phyloP scores from a whole-genome alignment of 2,329 filamentous ascomycete genomes.

The Hypoxylon sp. region DNA sequence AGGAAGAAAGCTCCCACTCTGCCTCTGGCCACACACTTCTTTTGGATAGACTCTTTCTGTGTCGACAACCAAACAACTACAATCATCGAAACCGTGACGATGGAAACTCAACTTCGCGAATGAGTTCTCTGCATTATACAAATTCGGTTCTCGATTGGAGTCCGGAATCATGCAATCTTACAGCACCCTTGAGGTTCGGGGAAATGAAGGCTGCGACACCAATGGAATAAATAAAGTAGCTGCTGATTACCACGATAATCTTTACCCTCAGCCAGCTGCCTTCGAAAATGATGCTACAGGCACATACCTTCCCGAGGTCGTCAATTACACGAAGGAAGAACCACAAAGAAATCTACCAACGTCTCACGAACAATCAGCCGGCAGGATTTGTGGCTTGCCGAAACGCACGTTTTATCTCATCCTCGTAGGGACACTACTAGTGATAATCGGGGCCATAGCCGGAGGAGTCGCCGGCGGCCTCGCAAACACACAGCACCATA shows the following conservation, averaged over 20 bases:
- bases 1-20: background rate
- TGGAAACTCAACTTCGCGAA: background rate
- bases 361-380: background rate
- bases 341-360: background rate
- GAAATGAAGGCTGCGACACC: slow-evolving; percentile 10
- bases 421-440: slow-evolving; percentile 19
- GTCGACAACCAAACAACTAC: background rate
- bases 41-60: background rate
- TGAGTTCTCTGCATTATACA: background rate
- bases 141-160: background rate
- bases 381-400: slow-evolving; percentile 40
- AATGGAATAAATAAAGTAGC: slow-evolving; percentile 16
- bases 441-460: slow-evolving; percentile 39
- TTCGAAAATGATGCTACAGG: slow-evolving; percentile 18
- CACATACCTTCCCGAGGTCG: slow-evolving; percentile 18
- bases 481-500: slow-evolving; percentile 2
- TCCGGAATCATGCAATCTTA: slow-evolving; percentile 23
- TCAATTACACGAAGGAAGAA: background rate
- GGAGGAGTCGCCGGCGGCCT: slow-evolving; percentile 45
- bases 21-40: background rate
- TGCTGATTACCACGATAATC: background rate
- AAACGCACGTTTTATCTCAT: slow-evolving; percentile 38
- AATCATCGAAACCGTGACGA: background rate
- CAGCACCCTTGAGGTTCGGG: slow-evolving; percentile 36
- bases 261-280: slow-evolving; percentile 20